Conservation (phyloP, 495 filamentous ascomycete genomes). For the Daldinia childiae region DNA sequence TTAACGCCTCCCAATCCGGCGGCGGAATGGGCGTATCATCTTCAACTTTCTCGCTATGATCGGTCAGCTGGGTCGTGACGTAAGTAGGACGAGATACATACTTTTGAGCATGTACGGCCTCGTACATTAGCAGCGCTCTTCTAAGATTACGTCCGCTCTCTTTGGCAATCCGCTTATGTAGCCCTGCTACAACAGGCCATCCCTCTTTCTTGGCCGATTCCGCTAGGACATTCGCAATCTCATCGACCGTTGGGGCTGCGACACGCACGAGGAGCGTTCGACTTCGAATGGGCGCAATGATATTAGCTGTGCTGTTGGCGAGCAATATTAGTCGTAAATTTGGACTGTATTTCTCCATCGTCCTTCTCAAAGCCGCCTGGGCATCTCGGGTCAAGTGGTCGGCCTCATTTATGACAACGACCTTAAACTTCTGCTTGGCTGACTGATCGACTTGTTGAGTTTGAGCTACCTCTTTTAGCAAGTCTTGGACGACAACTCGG, state of each 20-base stretch:
- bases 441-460: constrained; percentile 94
- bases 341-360: constrained; percentile 99
- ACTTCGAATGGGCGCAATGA: constrained; percentile 94
- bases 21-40: constrained; percentile 90
- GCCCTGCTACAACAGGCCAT: constrained; percentile 71
- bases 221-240: constrained; percentile 82
- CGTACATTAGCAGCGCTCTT: constrained; percentile 91
- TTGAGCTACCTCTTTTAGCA: constrained; percentile 97
- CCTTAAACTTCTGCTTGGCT: constrained; percentile 93
- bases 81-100: constrained; percentile 49
- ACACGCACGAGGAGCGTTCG: constrained; percentile 91
- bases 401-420: constrained; percentile 99
- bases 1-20: constrained; percentile 94
- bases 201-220: constrained; percentile 79
- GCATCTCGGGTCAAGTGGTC: constrained; percentile 94
- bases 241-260: constrained; percentile 82
- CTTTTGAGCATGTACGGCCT: constrained; percentile 97
- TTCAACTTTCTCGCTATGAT: constrained; percentile 82
- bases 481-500: constrained; percentile 91
- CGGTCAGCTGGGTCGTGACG: constrained; percentile 19
- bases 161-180: constrained; percentile 85
- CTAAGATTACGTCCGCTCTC: constrained; percentile 93
- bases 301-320: constrained; percentile 94
- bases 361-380: constrained; percentile 91
- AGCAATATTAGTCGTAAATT: constrained; percentile 91